A percentile compares a stretch with the other conserved stretches of the same genome.
phyloP scores from a whole-genome alignment of 441 rosid species.

The Corymbia calophylla region DNA sequence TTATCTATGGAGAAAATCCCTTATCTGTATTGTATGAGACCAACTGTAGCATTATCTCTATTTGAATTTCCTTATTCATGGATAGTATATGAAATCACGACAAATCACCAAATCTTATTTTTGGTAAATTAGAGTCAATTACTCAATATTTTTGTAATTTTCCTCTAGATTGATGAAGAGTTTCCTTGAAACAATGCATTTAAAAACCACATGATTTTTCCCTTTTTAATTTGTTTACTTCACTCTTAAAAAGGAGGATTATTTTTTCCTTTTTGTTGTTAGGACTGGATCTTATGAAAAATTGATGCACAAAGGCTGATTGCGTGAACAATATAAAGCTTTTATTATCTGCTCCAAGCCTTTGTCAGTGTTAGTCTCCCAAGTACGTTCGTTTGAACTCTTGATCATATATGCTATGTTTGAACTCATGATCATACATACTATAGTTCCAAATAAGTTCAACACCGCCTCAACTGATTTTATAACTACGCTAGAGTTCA shows the following conservation, averaged over 20 bases:
- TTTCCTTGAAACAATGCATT: background rate
- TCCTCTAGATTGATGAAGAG: background rate
- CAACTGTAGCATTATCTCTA: background rate
- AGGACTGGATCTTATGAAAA: background rate
- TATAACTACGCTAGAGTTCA: no score
- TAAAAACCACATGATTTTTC: background rate
- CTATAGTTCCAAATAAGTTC: no score
- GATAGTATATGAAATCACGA: background rate
- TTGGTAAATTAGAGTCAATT: background rate
- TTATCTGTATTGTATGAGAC: background rate
- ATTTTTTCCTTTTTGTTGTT: background rate
- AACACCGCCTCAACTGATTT: no score
- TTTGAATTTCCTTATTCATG: background rate
- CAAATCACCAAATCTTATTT: fast-evolving
- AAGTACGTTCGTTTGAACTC: no score
- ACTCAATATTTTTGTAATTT: background rate
- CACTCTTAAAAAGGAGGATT: fast-evolving
- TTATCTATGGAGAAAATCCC: background rate
- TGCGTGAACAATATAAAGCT: no score
- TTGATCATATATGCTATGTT: no score
- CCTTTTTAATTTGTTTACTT: no score
- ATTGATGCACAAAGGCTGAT: no score
- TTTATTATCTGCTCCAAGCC: no score
- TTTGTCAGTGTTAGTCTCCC: no score
- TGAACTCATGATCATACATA: no score